Base-by-base conservation (phyloP, 2,329 filamentous ascomycete genomes). In the Daldinia sp. region DNA sequence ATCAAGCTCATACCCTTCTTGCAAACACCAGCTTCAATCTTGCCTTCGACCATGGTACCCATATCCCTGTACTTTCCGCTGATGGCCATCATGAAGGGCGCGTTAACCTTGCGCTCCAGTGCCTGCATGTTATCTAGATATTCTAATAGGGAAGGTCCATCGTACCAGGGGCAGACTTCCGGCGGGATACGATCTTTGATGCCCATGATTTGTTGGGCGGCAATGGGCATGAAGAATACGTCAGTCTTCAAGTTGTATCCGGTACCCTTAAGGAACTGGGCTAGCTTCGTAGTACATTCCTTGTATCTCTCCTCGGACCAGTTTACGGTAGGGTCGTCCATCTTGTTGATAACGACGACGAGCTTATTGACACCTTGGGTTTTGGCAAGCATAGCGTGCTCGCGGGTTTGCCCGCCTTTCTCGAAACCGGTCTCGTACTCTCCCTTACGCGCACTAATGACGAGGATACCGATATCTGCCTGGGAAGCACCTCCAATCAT, bases 371-470 rank as follows among this genome's bases (percentile, higher is more conserved):
- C 95, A 79, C 95, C 95, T 77, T 97, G 94, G 0, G 96, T 99
- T 82, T 98, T 97, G 70, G 96, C 96, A 75, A 99, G 85, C 83
- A 99, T 93, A 58, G 96, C 95, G 79, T 98, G 64, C 55, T 67
- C 64, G 27, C 64, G 65, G 19, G 62, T 65, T 29, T 63, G 65
- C 7, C 62, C 65, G 4, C 62, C 65, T 54, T 93, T 76, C 83
- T 99, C 95, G 77, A 99, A 99, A 50, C 95, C 95, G 30, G 95
- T 98, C 81, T 99, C 95, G 78, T 98, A 99, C 81, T 99, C 95
- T 75, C 95, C 95, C 84, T 97, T 98, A 74, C 95, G 90, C 39
- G 95, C 93, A 52, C 92, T 96, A 74, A 98, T 97, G 76, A 99
- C 95, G 47, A 99, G 85, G 71, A 97, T 92, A 76, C 95, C 95